phyloP scores from a whole-genome alignment of 2,329 filamentous ascomycete species.

The Trichoderma pleuroti region DNA sequence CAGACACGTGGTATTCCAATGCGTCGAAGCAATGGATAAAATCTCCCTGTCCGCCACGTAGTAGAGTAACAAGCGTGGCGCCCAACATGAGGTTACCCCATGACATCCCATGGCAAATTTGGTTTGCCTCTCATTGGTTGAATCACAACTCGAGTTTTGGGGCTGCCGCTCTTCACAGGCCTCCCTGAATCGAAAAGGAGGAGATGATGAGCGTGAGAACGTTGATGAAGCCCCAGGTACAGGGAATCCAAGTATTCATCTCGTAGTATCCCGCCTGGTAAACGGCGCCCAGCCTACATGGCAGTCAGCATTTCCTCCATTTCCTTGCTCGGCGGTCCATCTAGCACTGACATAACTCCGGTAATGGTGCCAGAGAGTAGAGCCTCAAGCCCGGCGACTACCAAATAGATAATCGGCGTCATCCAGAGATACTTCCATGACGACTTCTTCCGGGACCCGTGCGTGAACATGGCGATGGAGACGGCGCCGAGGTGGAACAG shows the following conservation, averaged over 20 bases:
- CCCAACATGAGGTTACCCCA: background rate
- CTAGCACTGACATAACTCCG: conserved; percentile 65
- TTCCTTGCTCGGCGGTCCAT: background rate
- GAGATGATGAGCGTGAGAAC: conserved; percentile 78
- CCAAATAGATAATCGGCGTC: conserved; percentile 65
- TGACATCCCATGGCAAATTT: background rate
- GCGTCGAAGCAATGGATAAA: background rate
- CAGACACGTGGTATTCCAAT: background rate
- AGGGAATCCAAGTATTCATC: conserved; percentile 93
- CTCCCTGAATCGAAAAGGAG: conserved; percentile 89
- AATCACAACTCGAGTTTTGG: background rate
- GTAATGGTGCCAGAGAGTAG: conserved; percentile 77
- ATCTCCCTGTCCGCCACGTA: background rate
- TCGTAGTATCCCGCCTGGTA: conserved; percentile 79
- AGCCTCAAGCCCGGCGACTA: conserved; percentile 72
- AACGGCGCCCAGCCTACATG: conserved; percentile 67
- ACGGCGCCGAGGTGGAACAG: conserved; percentile 71
- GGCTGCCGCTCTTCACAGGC: conserved; percentile 52
- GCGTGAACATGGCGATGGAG: conserved; percentile 67
- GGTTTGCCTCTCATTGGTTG: background rate
- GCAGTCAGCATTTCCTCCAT: background rate
- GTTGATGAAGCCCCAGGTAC: conserved; percentile 83
- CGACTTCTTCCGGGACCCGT: conserved; percentile 53
- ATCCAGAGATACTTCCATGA: conserved; percentile 65
- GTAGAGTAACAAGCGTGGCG: background rate